Evolutionary conservation across 2,329 filamentous ascomycete genomes (phyloP), one percentile per base, ranked within the genome.

Genomic region (Fusarium verticillioides): DNA sequence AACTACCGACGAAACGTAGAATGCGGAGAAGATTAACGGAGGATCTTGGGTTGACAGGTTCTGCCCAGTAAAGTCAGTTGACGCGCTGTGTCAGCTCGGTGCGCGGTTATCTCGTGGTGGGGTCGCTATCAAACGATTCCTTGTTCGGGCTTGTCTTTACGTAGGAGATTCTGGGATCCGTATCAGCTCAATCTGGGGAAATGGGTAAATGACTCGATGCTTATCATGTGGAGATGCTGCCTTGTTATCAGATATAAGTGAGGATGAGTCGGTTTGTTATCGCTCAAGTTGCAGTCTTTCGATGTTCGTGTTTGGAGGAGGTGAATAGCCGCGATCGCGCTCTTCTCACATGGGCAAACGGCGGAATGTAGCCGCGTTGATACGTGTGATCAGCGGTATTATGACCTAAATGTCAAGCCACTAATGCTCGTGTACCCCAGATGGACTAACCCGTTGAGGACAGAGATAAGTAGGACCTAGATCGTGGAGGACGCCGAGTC

Each of bases 101-200:
- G 65, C 70, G 70, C 70, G 70, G 70, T 75, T 74, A 74, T 74
- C 72, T 73, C 44, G 13, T 47, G 50, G 59, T 66, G 63, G 72
- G 61, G 68, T 50, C 59, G 37, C 69, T 74, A 74, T 70, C 64
- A 69, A 72, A 40, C 47, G 40, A 60, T 72, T 59, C 50, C 43
- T 66, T 34, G 39, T 42, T 42, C 10, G 30, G 59, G 40, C 50
- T 57, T 52, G 30, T 26, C 40, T 69, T 69, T 69, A 65, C 66
- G 66, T 69, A 69, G 59, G 49, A 61, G 59, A 26, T 40, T 63
- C 57, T 46, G n/a, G 34, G 36, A 63, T 40, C 62, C 62, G 44
- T 63, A 65, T 65, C 60, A 56, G 53, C 32, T 32, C 23, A 61
- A 47, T 65, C 62, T 65, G 62, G 62, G 62, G 62, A 65, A 65